Base-by-base conservation (phyloP, 2,329 filamentous ascomycete species). In the Ophiobolus disseminans region DNA sequence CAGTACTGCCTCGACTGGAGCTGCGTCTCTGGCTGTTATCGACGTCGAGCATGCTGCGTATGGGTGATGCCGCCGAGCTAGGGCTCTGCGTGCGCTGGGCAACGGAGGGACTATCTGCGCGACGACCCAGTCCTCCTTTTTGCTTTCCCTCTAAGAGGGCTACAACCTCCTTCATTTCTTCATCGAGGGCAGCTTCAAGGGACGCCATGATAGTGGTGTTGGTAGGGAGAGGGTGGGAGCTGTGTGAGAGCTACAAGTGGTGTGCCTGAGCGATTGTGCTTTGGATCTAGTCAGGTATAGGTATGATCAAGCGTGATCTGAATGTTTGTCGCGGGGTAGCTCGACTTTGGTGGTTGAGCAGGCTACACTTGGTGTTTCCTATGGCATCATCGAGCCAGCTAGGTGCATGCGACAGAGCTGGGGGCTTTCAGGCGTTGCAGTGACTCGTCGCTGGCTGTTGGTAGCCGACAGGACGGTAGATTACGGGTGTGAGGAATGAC, bases 101-200 rank as follows among this genome's bases (percentile, higher is more conserved):
- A 23, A 60, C 42, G 28, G 55, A 57, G 9, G 67, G 68, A 38
- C 70, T 72, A 14, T 63, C 60, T 20, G 62, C 54, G 32, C 66
- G 65, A 20, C 55, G 58, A 7, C 64, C 48, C 36, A 60, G 47
- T 11, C 55, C n/a, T n/a, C n/a, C 45, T 40, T 46, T 57, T 16
- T 57, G 54, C 19, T 59, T 76, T 35, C 80, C 81, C 69, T 88
- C 86, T 32, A 91, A 78, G 53, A 90, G 76, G 38, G 85, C 85
- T 58, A 91, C 78, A 30, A 91, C 86, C 74, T 90, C 88, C 55
- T 81, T 80, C 53, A 88, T 83, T 78, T 93, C 89, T 77, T 91
- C 86, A 68, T 91, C 89, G 55, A 91, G 79, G 58, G 86, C 84
- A 39, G 87, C 83, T 75, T 91, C 89, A 65, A 92, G 83, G 65